Conservation (phyloP, 2,329 filamentous ascomycete species). For the Pyrenophora tritici-repentis region DNA sequence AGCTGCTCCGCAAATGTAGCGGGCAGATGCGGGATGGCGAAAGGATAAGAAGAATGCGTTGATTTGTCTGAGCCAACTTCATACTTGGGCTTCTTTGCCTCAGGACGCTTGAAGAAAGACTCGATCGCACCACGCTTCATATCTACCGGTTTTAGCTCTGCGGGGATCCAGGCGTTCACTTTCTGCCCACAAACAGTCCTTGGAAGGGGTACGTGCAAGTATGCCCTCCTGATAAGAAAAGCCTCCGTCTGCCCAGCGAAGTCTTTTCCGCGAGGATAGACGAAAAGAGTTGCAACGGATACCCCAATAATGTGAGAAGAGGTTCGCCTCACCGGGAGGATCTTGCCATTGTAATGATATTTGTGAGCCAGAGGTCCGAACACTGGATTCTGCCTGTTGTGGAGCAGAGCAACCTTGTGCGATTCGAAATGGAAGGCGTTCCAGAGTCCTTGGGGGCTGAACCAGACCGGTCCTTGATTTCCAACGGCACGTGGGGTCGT, state of each 20-base stretch:
- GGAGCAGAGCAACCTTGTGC: too few relatives aligned
- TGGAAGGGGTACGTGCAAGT: background rate
- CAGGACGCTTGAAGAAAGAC: constrained; percentile 65
- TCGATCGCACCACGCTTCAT: constrained; percentile 68
- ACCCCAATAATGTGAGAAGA: too few relatives aligned
- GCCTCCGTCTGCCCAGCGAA: too few relatives aligned
- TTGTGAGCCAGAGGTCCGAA: too few relatives aligned
- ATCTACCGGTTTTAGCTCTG: background rate
- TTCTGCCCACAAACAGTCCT: background rate
- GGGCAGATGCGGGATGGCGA: constrained; percentile 57
- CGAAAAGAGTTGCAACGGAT: too few relatives aligned
- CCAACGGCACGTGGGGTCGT: background rate
- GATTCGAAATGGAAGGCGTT: background rate
- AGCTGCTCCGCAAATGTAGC: constrained; percentile 49
- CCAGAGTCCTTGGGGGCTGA: background rate
- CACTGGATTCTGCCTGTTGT: too few relatives aligned
- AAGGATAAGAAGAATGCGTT: constrained; percentile 59
- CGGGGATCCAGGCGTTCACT: background rate
- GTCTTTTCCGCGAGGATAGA: too few relatives aligned
- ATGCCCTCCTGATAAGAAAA: too few relatives aligned
- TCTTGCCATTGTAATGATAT: too few relatives aligned
- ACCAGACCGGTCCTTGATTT: background rate
- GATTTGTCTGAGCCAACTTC: constrained; percentile 38
- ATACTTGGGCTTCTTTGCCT: constrained; percentile 49
- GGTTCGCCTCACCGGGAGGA: too few relatives aligned